A percentile compares a stretch with the other conserved stretches of the same genome.
phyloP scores from a whole-genome alignment of 2,329 filamentous ascomycete species.

The Fusarium sp. region DNA sequence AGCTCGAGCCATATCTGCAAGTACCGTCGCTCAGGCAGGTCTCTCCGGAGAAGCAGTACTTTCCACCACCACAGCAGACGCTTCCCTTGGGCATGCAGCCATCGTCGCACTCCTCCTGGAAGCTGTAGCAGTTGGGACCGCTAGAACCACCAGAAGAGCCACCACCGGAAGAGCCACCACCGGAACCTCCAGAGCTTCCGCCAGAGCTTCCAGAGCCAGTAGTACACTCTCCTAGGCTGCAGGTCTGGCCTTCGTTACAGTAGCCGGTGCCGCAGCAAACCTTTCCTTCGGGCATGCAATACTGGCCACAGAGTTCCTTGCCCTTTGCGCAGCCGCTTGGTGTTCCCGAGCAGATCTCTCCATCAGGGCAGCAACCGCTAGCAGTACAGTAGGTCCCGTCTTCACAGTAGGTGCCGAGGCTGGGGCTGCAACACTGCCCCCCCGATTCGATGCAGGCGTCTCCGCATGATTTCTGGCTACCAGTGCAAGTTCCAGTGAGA shows the following conservation, averaged over 20 bases:
- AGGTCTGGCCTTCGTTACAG: slow-evolving; percentile 48
- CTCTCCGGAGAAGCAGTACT: slow-evolving; percentile 47
- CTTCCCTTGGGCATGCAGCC: slow-evolving; percentile 46
- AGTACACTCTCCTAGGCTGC: slow-evolving; percentile 40
- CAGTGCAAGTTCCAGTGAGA: slow-evolving; percentile 33
- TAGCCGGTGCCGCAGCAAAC: slow-evolving; percentile 48
- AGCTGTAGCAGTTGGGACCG: slow-evolving; percentile 25
- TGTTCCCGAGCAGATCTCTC: slow-evolving; percentile 47
- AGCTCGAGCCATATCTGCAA: slow-evolving; percentile 24
- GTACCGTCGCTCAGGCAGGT: slow-evolving; percentile 38
- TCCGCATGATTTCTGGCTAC: slow-evolving; percentile 44
- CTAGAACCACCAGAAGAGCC: slow-evolving; percentile 31
- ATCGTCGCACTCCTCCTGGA: slow-evolving; percentile 35
- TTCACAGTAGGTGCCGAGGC: slow-evolving; percentile 47
- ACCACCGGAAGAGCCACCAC: slow-evolving; percentile 28
- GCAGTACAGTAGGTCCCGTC: slow-evolving; percentile 45
- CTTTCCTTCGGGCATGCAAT: slow-evolving; percentile 48
- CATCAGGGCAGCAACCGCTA: slow-evolving; percentile 50
- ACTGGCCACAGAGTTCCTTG: slow-evolving; percentile 42
- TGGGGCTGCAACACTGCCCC: slow-evolving; percentile 45
- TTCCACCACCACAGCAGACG: slow-evolving; percentile 41
- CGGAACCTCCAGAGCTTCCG: slow-evolving; percentile 35
- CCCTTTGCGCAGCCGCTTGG: slow-evolving; percentile 42
- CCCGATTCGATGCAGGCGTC: slow-evolving; percentile 46
- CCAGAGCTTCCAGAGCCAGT: slow-evolving; percentile 16